These are phyloP conservation scores for Dioszegia hungarica DNA, from an alignment of 768 basidiomycete genomes.

Conservation along the genomic window DNA sequence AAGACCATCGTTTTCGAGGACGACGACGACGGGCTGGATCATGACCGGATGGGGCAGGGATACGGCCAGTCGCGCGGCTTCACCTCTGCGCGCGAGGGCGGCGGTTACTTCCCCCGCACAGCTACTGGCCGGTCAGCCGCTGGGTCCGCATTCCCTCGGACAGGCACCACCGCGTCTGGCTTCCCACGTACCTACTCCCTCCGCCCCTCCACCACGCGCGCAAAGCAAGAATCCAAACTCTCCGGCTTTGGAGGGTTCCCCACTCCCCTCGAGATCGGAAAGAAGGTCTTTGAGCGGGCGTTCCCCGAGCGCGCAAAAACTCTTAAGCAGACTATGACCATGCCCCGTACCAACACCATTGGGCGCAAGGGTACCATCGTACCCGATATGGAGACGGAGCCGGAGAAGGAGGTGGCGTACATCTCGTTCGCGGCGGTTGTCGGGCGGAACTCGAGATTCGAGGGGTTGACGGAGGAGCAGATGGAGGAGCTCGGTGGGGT, in stretches of 20 bases:
- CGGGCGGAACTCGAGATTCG: constrained; percentile 65
- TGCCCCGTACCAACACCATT: constrained; percentile 59
- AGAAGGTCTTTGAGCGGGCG: constrained; percentile 54
- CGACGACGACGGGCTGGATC: constrained; percentile 32
- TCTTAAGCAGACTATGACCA: constrained; percentile 67
- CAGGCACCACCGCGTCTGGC: constrained; percentile 19
- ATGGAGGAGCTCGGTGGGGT: constrained; percentile 89
- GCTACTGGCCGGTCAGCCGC: constrained; percentile 32
- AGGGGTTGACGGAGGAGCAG: constrained; percentile 67
- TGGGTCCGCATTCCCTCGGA: constrained; percentile 24
- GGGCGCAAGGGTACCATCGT: constrained; percentile 46
- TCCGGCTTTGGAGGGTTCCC: constrained; percentile 50
- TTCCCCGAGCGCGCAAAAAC: constrained; percentile 63
- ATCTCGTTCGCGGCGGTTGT: constrained; percentile 79
- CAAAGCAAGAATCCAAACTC: constrained; percentile 23
- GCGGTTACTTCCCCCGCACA: constrained; percentile 36
- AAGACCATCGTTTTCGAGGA: constrained; percentile 50
- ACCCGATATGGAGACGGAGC: constrained; percentile 47
- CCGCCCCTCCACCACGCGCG: constrained; percentile 20
- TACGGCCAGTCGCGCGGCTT: constrained; percentile 9
- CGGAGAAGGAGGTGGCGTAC: constrained; percentile 60
- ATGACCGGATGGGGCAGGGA: constrained; percentile 10
- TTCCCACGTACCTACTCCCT: constrained; percentile 43
- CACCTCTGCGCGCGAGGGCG: constrained; percentile 32
- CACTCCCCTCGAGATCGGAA: constrained; percentile 50